Percentiles rank a stretch among this genome's conserved stretches.
These are phyloP conservation scores for Xylaria sp. DNA, from an alignment of 2,329 filamentous ascomycete genomes.

Conservation along the genomic window DNA sequence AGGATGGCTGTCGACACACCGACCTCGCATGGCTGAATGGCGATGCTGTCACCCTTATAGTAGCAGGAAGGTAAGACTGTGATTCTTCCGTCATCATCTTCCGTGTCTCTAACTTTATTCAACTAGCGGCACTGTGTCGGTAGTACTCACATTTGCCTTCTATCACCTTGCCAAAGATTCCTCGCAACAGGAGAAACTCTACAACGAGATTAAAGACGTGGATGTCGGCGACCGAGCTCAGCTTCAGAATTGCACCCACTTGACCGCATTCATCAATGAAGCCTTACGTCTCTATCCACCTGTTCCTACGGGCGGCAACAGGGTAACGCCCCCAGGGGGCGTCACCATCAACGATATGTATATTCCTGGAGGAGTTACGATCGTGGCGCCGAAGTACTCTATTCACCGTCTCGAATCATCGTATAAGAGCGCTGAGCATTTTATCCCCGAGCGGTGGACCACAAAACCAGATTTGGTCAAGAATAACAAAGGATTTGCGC, in stretches of 20 bases:
- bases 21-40: conserved; percentile 20
- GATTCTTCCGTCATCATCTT: background rate
- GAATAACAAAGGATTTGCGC: conserved; percentile 18
- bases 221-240: conserved; percentile 35
- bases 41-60: conserved; percentile 24
- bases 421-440: conserved; percentile 32
- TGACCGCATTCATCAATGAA: conserved; percentile 49
- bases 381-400: conserved; percentile 37
- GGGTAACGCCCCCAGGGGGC: conserved; percentile 44
- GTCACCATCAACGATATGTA: conserved; percentile 42
- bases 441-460: conserved; percentile 41
- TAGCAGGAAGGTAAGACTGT: conserved; percentile 26
- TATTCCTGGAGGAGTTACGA: conserved; percentile 45
- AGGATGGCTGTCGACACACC: background rate
- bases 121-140: conserved; percentile 21
- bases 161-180: conserved; percentile 22
- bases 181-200: conserved; percentile 18
- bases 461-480: conserved; percentile 34
- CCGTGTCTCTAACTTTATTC: background rate
- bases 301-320: conserved; percentile 44
- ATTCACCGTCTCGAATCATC: conserved; percentile 36
- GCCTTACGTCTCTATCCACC: conserved; percentile 48
- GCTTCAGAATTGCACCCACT: conserved; percentile 31
- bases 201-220: conserved; percentile 18
- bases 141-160: conserved; percentile 25